Percentiles rank a stretch among this genome's conserved stretches.
Conservation (phyloP, 179 eudicot species). For the Monotropa hypopitys region DNA sequence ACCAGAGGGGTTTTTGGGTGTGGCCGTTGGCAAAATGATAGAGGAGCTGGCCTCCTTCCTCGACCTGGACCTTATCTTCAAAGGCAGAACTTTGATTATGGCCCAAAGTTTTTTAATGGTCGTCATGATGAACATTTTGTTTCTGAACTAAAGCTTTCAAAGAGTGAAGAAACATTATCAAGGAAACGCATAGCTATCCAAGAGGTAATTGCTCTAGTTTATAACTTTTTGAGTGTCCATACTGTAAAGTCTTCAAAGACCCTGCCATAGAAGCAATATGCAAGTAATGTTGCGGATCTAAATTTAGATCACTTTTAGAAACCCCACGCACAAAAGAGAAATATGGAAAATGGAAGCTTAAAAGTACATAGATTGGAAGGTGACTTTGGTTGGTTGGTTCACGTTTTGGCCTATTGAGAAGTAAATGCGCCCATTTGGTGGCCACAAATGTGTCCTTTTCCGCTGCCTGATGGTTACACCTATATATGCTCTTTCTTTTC, state of each 20-base stretch:
- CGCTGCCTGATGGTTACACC: background rate
- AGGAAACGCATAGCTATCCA: conserved; percentile 64
- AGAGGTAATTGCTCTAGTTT: conserved; percentile 41
- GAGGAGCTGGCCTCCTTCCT: conserved; percentile 93
- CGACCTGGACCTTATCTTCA: conserved; percentile 74
- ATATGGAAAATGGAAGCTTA: background rate
- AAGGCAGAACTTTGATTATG: conserved; percentile 49
- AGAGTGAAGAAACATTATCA: conserved; percentile 89
- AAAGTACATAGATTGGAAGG: background rate
- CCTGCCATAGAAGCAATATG: too few relatives aligned
- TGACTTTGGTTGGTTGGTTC: background rate
- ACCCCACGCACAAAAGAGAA: background rate
- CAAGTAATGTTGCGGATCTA: background rate
- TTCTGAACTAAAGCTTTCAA: conserved; percentile 77
- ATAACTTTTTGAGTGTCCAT: too few relatives aligned
- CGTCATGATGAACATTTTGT: conserved; percentile 88
- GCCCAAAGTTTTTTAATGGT: conserved; percentile 32
- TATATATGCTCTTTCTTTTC: background rate
- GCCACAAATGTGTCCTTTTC: background rate
- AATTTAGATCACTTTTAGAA: background rate
- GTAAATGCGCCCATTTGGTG: background rate
- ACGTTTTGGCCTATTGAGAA: background rate
- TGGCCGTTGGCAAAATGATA: conserved; percentile 87
- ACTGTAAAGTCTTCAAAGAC: background rate
- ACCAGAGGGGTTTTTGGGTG: conserved; percentile 64